Conservation (phyloP, 192 early-diverging fungal species). For the Chytriomyces sp. region DNA sequence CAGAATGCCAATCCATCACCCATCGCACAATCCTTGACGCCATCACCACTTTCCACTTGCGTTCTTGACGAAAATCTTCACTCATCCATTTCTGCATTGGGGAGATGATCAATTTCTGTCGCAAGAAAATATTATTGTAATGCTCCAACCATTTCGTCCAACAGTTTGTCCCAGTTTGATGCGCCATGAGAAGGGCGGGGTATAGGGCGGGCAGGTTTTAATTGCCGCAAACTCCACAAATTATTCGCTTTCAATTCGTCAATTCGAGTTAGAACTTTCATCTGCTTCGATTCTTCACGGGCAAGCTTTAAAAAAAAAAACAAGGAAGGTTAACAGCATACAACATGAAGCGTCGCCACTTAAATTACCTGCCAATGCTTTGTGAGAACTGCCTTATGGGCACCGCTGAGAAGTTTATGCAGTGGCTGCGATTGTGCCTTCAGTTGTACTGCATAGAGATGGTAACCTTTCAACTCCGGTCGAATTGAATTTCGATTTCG, state of each 20-base stretch:
- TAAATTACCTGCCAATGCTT: constrained; percentile 74
- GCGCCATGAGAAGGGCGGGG: constrained; percentile 54
- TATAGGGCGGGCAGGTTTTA: constrained; percentile 61
- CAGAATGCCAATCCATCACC: constrained; percentile 77
- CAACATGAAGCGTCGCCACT: neutral
- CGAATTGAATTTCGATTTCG: neutral
- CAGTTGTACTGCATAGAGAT: constrained; percentile 52
- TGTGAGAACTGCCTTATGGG: constrained; percentile 71
- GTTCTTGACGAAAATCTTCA: constrained; percentile 82
- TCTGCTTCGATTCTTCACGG: constrained; percentile 72
- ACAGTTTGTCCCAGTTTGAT: constrained; percentile 76
- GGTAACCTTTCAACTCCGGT: constrained; percentile 44
- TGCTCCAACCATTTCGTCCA: constrained; percentile 75
- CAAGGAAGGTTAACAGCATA: neutral
- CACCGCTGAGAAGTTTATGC: constrained; percentile 61
- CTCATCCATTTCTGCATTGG: constrained; percentile 71
- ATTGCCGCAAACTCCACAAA: constrained; percentile 77
- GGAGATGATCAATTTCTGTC: neutral
- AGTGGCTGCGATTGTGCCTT: constrained; percentile 65
- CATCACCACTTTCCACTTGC: constrained; percentile 78
- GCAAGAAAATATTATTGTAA: neutral
- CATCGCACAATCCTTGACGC: constrained; percentile 68
- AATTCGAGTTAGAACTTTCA: constrained; percentile 67
- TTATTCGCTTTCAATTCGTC: constrained; percentile 73
- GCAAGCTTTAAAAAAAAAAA: constrained; percentile 61